Evolutionary conservation across 768 basidiomycete genomes (phyloP), one percentile per base, ranked within the genome.

Genomic region (Rhizopogon vulgaris): DNA sequence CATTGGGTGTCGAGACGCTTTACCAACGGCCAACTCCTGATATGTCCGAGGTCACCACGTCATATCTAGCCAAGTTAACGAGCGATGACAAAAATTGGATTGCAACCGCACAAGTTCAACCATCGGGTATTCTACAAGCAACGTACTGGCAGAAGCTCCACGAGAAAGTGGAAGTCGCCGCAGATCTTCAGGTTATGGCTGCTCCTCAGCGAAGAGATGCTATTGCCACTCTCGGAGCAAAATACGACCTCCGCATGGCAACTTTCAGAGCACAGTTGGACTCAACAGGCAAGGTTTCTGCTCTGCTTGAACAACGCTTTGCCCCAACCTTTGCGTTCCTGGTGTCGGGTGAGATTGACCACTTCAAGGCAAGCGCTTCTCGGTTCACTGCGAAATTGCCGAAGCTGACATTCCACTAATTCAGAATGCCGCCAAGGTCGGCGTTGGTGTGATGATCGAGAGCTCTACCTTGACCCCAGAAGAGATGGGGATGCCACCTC

Each of bases 371-470:
- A 60, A 56, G 72, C 52, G 22, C 52, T 6, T 58, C 41, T 4
- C 3, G 38, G 4, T 48, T 51, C 45, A 14, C 48, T 15, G 8
- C 54, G 30, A 14, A 32, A 11, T 32, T 12, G 11, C 24, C 55
- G 53, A 12, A 52, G 27, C 49, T 24, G 48, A 50, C 27, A 17
- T 28, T 40, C 5, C 41, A 27, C 4, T 54, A 45, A 48, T 36
- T 12, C 58, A 97, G 93, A 94, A 93, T 69, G 76, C 91, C 38
- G 89, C 92, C 27, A 95, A 94, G 72, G 85, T 96, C 54, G 95
- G 95, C 55, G 86, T 97, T 8, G 94, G 94, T 74, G 91, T 98
- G 69, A 95, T 94, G 91, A 91, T 98, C 55, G 94, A 98, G 78
- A 87, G 85, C 65, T 81, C 84, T 36, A 79, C 73, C 56, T 68